These are phyloP conservation scores for Fusarium mexicanum DNA, from an alignment of 2,329 filamentous ascomycete species.

Conservation along the genomic window DNA sequence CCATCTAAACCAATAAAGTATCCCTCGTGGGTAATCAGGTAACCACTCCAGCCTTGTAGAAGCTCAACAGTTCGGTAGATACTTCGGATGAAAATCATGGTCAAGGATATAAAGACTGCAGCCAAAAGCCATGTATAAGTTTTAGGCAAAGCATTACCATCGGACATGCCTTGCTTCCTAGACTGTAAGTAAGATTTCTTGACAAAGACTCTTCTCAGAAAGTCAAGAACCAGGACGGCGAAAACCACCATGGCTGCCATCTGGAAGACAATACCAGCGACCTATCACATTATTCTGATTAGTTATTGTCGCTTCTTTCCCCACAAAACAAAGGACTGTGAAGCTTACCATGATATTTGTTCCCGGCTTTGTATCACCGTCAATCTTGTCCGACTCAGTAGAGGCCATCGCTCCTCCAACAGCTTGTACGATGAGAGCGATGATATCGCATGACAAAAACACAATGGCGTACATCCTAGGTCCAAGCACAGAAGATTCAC, in stretches of 20 bases:
- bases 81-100: background rate
- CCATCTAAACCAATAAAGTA: background rate
- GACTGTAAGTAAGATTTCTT: background rate
- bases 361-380: background rate
- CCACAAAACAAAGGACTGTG: rapidly evolving
- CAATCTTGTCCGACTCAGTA: background rate
- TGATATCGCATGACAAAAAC: background rate
- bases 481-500: background rate
- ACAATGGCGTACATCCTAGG: background rate
- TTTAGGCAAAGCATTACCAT: background rate
- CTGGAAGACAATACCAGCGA: background rate
- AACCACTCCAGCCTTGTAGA: background rate
- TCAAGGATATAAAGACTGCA: background rate
- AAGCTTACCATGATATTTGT: background rate
- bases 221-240: background rate
- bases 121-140: background rate
- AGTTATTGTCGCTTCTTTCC: background rate
- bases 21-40: background rate
- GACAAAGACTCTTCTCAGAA: background rate
- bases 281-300: rapidly evolving
- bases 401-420: background rate
- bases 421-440: background rate
- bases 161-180: background rate
- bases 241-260: background rate
- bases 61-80: background rate